These are phyloP conservation scores for Didymella sp. DNA, from an alignment of 2,329 filamentous ascomycete genomes.

Conservation along the genomic window DNA sequence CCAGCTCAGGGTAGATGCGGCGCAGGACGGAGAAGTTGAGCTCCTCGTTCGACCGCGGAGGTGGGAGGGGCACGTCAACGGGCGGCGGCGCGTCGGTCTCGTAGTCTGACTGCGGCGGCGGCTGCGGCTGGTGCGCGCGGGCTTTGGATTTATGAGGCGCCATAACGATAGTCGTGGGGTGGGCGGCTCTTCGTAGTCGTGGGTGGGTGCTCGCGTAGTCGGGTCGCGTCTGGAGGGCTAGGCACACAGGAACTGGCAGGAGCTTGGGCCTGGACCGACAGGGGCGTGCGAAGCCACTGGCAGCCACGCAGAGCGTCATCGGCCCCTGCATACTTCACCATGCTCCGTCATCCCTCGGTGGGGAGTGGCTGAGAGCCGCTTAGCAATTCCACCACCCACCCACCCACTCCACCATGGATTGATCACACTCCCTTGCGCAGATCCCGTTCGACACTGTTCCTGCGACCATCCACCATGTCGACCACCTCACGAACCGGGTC, in stretches of 20 bases:
- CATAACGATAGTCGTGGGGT: conserved; percentile 27
- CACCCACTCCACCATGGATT: conserved; percentile 11
- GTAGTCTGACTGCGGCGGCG: conserved; percentile 60
- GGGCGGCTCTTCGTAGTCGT: conserved; percentile 1
- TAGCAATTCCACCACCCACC: too few relatives aligned
- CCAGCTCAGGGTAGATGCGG: conserved; percentile 78
- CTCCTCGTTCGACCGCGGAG: conserved; percentile 75
- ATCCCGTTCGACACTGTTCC: conserved; percentile 1
- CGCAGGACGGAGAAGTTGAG: conserved; percentile 86
- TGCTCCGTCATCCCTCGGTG: conserved; percentile 16
- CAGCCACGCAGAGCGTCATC: conserved; percentile 19
- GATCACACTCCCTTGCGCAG: conserved; percentile 13
- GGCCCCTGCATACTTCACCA: conserved; percentile 10
- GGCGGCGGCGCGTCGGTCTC: conserved; percentile 56
- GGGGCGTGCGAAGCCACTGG: conserved; percentile 2
- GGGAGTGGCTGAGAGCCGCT: conserved; percentile 20
- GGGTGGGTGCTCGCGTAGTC: conserved; percentile 4
- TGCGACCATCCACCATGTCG: conserved; percentile 34
- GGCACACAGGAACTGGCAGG: background rate
- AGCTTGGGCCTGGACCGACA: conserved; percentile 1
- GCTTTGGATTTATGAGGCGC: conserved; percentile 40
- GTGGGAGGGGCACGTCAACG: conserved; percentile 52
- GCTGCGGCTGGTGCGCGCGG: conserved; percentile 38
- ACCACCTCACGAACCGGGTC: conserved; percentile 29
- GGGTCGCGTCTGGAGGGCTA: background rate